Evolutionary conservation across 2,329 filamentous ascomycete genomes (phyloP), one percentile per base, ranked within the genome.

Genomic region (Lasiodiplodia sp.): DNA sequence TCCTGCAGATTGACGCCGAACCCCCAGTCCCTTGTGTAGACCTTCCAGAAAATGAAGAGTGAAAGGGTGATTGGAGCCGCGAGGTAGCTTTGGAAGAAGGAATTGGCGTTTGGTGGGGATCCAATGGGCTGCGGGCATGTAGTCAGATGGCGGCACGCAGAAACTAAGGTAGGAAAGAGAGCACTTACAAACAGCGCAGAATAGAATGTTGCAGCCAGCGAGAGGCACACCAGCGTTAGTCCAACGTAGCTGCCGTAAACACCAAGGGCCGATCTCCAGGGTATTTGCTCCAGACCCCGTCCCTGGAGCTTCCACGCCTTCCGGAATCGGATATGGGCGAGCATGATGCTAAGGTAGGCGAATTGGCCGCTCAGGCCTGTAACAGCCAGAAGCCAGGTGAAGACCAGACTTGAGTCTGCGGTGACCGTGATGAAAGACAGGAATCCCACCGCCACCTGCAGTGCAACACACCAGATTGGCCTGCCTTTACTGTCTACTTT

Each of bases 171-270:
- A 83, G 73, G 64, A 96, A 44, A 40, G 18, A n/a, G 16, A 18
- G 40, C 2, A 66, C 62, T 18, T 31, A 66, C 62, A 16, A 55
- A 55, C 12, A 64, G 47, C 8, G 25, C 60, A 0, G 25, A 38
- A 31, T 66, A 66, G n/a, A 66, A 66, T 3, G 52, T 66, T 2
- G 63, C 63, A 6, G 21, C 51, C 14, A 66, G 23, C 1, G 49
- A 55, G 0, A 55, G 10, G 31, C 6, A 6, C 1, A 67, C 53
- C 2, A 58, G 3, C 0, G 28, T n/a, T 2, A 70, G 38, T 18
- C 94, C 94, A 25, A 94, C 70, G 85, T 90, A 97, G 1, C 92
- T 96, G 7, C 94, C 94, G 6, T 85, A 71, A 10, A 95, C 83
- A 70, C 94, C 94, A 3, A 91, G 87, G 76, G 95, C 92, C 1